Conservation (phyloP, 2,329 filamentous ascomycete genomes). For the Macrophomina pseudophaseolina region DNA sequence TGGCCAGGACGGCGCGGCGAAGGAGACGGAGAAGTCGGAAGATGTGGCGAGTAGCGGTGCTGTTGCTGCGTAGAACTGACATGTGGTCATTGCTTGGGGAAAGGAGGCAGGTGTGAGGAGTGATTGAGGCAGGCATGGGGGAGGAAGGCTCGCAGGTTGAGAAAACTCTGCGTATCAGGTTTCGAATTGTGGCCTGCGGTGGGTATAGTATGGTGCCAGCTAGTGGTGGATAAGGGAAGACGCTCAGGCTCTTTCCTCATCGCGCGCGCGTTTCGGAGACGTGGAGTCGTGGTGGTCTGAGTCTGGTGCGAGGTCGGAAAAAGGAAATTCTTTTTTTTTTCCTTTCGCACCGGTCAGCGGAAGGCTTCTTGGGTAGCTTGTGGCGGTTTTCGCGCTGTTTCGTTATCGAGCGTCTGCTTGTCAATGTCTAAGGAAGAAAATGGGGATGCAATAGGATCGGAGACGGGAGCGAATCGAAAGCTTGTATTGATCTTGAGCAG, state of each 20-base stretch:
- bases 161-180: slow-evolving; percentile 10
- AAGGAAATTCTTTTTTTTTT: neutral
- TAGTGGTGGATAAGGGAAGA: neutral
- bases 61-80: neutral
- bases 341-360: neutral
- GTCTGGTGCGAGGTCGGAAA: slow-evolving; percentile 6
- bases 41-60: neutral
- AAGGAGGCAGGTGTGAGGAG: neutral
- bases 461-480: slow-evolving; percentile 8
- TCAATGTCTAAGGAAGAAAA: neutral
- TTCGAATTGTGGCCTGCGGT: neutral
- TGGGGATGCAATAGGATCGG: neutral
- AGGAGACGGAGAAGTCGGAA: neutral
- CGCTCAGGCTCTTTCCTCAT: neutral
- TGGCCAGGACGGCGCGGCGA: neutral
- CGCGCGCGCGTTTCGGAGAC: slow-evolving; percentile 1
- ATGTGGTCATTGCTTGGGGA: neutral
- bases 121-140: neutral
- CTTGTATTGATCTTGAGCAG: slow-evolving; percentile 1
- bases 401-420: slow-evolving; percentile 11
- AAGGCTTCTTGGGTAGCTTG: neutral
- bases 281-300: slow-evolving; percentile 15
- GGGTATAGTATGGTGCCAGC: no score
- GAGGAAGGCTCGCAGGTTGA: neutral
- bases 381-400: neutral